These are phyloP conservation scores for Mortierella claussenii DNA, from an alignment of 192 early-diverging fungal species.

Conservation along the genomic window DNA sequence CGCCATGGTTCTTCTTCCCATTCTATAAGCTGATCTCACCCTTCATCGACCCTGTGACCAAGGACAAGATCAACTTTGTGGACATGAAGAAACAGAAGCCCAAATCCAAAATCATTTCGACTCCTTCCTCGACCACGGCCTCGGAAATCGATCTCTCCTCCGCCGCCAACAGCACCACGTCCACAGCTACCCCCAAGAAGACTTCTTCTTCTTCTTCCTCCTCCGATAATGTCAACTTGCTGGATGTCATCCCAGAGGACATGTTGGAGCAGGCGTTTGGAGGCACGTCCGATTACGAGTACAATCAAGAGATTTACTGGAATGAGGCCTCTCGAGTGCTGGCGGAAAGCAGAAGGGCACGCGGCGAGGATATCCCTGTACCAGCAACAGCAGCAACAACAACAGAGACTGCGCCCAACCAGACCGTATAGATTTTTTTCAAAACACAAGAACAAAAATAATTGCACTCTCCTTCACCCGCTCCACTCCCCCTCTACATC, in stretches of 20 bases:
- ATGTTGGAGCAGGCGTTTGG: conserved; percentile 79
- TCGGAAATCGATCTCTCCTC: conserved; percentile 27
- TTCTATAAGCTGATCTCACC: conserved; percentile 87
- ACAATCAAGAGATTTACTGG: conserved; percentile 80
- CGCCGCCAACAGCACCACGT: conserved; percentile 10
- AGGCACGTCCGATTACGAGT: conserved; percentile 77
- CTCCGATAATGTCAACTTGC: conserved; percentile 61
- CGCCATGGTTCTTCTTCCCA: conserved; percentile 87
- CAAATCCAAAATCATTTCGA: conserved; percentile 8
- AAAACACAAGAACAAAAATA: no score
- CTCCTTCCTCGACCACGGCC: conserved; percentile 30
- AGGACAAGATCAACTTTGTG: conserved; percentile 87
- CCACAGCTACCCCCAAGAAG: conserved; percentile 3
- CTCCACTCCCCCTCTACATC: no score
- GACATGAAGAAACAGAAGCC: conserved; percentile 65
- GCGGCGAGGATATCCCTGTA: no score
- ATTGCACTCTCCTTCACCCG: no score
- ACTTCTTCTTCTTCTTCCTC: not conserved
- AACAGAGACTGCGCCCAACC: no score
- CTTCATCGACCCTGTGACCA: conserved; percentile 93
- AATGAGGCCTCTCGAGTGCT: conserved; percentile 24
- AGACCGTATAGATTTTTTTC: no score
- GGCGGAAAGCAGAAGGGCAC: not conserved
- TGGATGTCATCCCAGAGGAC: conserved; percentile 60
- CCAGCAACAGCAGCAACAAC: no score